Evolutionary conservation across 352 stramenopile species (phyloP).

Genomic region (Globisporangium heterothallicum): DNA sequence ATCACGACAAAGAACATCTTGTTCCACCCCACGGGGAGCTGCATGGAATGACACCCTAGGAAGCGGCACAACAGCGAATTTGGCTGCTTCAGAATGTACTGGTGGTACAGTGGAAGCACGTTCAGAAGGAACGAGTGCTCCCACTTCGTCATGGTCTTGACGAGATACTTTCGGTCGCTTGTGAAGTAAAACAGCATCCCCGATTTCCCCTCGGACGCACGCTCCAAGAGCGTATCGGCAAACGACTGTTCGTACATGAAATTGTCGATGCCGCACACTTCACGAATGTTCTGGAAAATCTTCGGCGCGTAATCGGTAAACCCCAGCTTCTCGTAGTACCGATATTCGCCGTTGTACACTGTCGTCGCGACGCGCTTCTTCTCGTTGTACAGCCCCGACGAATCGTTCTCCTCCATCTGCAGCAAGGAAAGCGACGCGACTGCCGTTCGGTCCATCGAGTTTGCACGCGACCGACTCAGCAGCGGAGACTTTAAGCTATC

Average conservation of each 20-base stretch:
- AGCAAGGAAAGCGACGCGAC: slow-evolving; percentile 42
- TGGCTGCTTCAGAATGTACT: slow-evolving; percentile 81
- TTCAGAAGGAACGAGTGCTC: slow-evolving; percentile 81
- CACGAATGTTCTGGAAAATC: slow-evolving; percentile 81
- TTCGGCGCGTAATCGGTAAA: slow-evolving; percentile 84
- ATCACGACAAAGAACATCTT: slow-evolving; percentile 90
- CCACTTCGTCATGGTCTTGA: slow-evolving; percentile 88
- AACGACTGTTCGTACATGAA: slow-evolving; percentile 82
- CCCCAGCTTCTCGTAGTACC: slow-evolving; percentile 83
- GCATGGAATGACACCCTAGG: slow-evolving; percentile 84
- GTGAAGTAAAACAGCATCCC: slow-evolving; percentile 89
- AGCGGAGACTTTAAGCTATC: slow-evolving; percentile 43
- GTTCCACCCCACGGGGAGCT: slow-evolving; percentile 86
- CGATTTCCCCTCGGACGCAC: slow-evolving; percentile 79
- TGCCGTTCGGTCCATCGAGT: slow-evolving; percentile 38
- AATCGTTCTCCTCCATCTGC: slow-evolving; percentile 57
- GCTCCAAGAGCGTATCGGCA: slow-evolving; percentile 75
- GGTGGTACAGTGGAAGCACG: slow-evolving; percentile 78
- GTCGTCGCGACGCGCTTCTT: slow-evolving; percentile 81
- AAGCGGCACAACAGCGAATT: slow-evolving; percentile 79
- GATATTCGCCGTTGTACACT: slow-evolving; percentile 77
- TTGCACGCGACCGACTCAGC: slow-evolving; percentile 27
- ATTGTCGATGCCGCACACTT: slow-evolving; percentile 72
- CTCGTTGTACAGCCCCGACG: slow-evolving; percentile 61
- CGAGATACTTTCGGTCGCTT: slow-evolving; percentile 77